Percentiles rank a stretch among this genome's conserved stretches.
phyloP scores from a whole-genome alignment of 306 rosid species.

The Quercus suber region DNA sequence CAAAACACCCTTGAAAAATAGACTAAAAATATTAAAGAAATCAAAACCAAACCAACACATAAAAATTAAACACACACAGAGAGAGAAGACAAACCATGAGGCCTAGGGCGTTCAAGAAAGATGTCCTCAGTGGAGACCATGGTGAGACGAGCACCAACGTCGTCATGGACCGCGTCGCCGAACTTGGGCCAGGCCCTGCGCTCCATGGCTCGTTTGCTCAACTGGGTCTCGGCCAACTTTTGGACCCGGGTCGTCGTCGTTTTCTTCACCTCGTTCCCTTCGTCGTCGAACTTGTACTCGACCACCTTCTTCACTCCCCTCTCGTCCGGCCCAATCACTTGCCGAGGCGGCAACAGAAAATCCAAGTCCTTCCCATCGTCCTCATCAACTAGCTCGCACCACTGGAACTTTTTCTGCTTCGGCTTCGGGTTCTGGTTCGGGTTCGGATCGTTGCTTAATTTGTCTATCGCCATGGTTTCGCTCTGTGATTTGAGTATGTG shows the following conservation, averaged over 20 bases:
- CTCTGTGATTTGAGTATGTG: not conserved
- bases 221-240: slow-evolving; percentile 52
- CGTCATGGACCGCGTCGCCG: slow-evolving; percentile 86
- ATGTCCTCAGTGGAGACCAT: slow-evolving; percentile 96
- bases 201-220: slow-evolving; percentile 56
- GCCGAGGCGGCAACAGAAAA: slow-evolving; percentile 72
- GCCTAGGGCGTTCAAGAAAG: slow-evolving; percentile 82
- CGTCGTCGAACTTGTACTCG: slow-evolving; percentile 76
- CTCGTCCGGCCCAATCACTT: slow-evolving; percentile 80
- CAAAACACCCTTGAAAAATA: not conserved
- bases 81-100: slow-evolving; percentile 52
- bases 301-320: slow-evolving; percentile 73
- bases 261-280: slow-evolving; percentile 77
- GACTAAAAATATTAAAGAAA: not conserved
- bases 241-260: slow-evolving; percentile 69
- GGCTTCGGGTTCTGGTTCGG: not conserved
- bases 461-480: not conserved
- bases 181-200: slow-evolving; percentile 83
- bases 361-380: slow-evolving; percentile 81
- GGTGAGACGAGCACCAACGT: slow-evolving; percentile 75
- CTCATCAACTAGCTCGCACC: slow-evolving; percentile 66
- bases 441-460: not conserved
- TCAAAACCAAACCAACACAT: not conserved
- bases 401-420: slow-evolving; percentile 38
- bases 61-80: not conserved